Evolutionary conservation across 495 filamentous ascomycete species (phyloP), one percentile per base, ranked within the genome.

Genomic region (Aspergillus avenaceus): DNA sequence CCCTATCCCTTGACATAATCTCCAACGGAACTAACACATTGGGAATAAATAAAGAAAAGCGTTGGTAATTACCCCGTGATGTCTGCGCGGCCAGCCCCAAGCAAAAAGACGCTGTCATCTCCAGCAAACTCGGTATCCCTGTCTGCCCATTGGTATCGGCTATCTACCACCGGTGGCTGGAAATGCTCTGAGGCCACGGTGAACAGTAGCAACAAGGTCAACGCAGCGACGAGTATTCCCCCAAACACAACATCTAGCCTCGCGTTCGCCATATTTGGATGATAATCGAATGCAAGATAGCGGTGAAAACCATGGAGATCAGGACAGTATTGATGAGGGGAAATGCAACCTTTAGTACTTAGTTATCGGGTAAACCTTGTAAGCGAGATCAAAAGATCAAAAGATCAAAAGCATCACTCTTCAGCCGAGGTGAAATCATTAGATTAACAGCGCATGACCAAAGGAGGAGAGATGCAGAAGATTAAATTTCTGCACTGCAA

Each of bases 11-110:
- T n/a, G n/a, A n/a, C n/a, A n/a, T n/a, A n/a, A n/a, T n/a, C n/a
- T n/a, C n/a, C 38, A 14, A n/a, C 21, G 14, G 47, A 61, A 36
- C 46, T 47, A 49, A 44, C 23, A 22, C 13, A 19, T 8, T 1
- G 24, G 12, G 5, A 22, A 53, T 14, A 5, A n/a, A 46, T 13
- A 25, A 32, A 14, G 41, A n/a, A 41, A 27, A 47, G 46, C 24
- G 43, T 55, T 8, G 4, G 25, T 9, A 38, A 28, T 31, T 83
- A 91, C 72, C 92, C 93, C 23, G 93, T 98, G 56, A 98, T 90
- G 71, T 98, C 93, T 16, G 85, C 90, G 63, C 95, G 96, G 13
- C 93, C 93, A 2, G 91, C 88, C 2, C 93, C 93, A n/a, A 98
- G 62, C 6, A 95, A 67, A 54, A 95, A 96, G 40, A 81, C 72